These are phyloP conservation scores for Pseudogymnoascus pannorum DNA, from an alignment of 2,329 filamentous ascomycete genomes.

Conservation along the genomic window DNA sequence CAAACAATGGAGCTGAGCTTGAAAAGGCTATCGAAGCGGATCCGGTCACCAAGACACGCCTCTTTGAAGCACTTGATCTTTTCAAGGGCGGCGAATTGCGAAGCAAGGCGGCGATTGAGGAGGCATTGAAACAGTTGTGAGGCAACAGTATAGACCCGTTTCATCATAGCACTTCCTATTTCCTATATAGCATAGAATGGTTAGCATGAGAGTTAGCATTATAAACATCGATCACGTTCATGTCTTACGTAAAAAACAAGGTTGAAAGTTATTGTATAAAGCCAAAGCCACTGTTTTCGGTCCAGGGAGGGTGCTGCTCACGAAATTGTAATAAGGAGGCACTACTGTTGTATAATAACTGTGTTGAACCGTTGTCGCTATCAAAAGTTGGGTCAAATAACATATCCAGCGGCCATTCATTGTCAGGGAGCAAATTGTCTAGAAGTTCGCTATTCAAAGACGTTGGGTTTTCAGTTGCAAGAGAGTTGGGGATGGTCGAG, in stretches of 20 bases:
- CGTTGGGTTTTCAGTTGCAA: neutral
- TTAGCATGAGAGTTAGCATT: neutral
- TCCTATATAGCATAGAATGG: neutral
- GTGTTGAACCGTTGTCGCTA: neutral
- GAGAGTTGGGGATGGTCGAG: neutral
- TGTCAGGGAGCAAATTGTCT: neutral
- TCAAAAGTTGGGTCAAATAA: neutral
- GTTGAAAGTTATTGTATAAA: neutral
- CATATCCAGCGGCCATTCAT: neutral
- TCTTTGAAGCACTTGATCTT: slow-evolving; percentile 35
- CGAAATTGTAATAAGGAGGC: neutral
- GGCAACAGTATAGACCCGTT: neutral
- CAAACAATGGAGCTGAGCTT: slow-evolving; percentile 36
- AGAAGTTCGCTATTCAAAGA: neutral
- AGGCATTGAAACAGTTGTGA: slow-evolving; percentile 23
- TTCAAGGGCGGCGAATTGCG: slow-evolving; percentile 34
- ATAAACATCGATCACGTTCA: neutral
- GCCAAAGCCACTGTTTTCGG: neutral
- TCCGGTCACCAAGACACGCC: slow-evolving; percentile 30
- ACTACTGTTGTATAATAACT: neutral
- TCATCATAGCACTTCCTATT: neutral
- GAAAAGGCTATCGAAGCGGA: slow-evolving; percentile 37
- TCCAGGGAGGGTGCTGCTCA: neutral
- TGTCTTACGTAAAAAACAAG: neutral
- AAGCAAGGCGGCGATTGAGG: slow-evolving; percentile 34